Evolutionary conservation across 164 flowering plant genomes (phyloP).

Genomic region (grape (Vitis vinifera)): ASM3070453v1 NC_081820.1:24633501-24634000

Average conservation of each 20-base stretch:
- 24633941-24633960: neutral
- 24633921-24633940: neutral
- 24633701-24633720: slow-evolving; percentile 64
- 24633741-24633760: neutral
- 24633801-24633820: too few relatives aligned
- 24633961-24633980: neutral
- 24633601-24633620: neutral
- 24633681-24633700: slow-evolving; percentile 57
- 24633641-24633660: slow-evolving; percentile 98
- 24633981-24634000: slow-evolving; percentile 33
- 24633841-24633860: slow-evolving; percentile 86
- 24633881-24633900: slow-evolving; percentile 78
- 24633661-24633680: slow-evolving; percentile 92
- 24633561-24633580: neutral
- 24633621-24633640: slow-evolving; percentile 61
- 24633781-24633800: neutral
- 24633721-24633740: slow-evolving; percentile 9
- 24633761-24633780: slow-evolving; percentile 2
- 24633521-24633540: too few relatives aligned
- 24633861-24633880: slow-evolving; percentile 95
- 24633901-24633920: slow-evolving; percentile 58
- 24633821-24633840: slow-evolving; percentile 61
- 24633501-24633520: too few relatives aligned
- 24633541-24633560: too few relatives aligned
- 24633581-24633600: neutral